These are phyloP conservation scores for Neurospora hispaniola DNA, from an alignment of 495 filamentous ascomycete species.

Conservation along the genomic window DNA sequence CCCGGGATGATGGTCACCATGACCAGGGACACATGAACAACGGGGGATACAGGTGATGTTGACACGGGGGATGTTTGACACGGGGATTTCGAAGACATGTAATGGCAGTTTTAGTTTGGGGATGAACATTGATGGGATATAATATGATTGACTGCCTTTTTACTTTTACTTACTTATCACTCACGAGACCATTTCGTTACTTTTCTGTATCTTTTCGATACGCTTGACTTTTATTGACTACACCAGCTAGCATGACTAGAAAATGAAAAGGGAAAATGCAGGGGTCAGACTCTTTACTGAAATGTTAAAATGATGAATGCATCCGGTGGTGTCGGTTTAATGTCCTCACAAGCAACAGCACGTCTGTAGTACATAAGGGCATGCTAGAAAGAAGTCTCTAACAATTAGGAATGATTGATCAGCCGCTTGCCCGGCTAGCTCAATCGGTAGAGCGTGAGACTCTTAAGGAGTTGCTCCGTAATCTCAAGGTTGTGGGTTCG, in stretches of 20 bases:
- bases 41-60: neutral
- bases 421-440: slow-evolving; percentile 45
- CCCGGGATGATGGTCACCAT: neutral
- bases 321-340: neutral
- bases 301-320: neutral
- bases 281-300: neutral
- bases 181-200: neutral
- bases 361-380: too few species aligned
- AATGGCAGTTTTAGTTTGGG: neutral
- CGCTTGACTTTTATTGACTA: neutral
- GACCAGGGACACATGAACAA: neutral
- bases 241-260: neutral
- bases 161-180: neutral
- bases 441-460: slow-evolving; percentile 80
- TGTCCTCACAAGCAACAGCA: too few species aligned
- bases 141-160: neutral
- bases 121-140: neutral
- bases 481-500: neutral
- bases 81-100: neutral
- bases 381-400: too few species aligned
- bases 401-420: neutral
- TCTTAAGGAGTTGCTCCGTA: slow-evolving; percentile 41
- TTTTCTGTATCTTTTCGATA: neutral
- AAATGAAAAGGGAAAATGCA: neutral
- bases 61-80: neutral